Conservation (phyloP, 352 stramenopile species). For the Phytophthora tubulina region DNA sequence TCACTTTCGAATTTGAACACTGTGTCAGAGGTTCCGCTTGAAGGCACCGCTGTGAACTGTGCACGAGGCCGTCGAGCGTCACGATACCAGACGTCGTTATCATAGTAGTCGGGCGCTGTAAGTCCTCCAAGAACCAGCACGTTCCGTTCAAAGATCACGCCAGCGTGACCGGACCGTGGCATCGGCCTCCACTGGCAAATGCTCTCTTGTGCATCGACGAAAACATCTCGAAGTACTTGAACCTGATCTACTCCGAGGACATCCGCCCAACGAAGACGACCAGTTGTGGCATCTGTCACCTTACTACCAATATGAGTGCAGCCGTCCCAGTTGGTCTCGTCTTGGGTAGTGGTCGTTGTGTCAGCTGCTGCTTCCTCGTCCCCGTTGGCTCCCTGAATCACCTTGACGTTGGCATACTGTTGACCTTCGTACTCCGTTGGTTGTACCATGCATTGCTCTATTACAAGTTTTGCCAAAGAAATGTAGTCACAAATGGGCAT, state of each 20-base stretch:
- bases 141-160: conserved; percentile 79
- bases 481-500: conserved; percentile 85
- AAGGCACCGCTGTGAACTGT: conserved; percentile 59
- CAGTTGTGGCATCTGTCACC: conserved; percentile 50
- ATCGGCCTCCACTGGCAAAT: conserved; percentile 75
- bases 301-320: conserved; percentile 62
- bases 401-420: conserved; percentile 49
- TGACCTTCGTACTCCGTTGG: conserved; percentile 58
- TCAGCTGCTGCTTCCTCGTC: conserved; percentile 23
- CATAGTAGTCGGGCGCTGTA: conserved; percentile 65
- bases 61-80: conserved; percentile 60
- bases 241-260: conserved; percentile 76
- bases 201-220: conserved; percentile 67
- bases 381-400: conserved; percentile 45
- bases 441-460: conserved; percentile 61
- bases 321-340: conserved; percentile 61
- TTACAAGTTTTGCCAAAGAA: conserved; percentile 63
- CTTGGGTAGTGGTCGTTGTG: conserved; percentile 23
- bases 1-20: conserved; percentile 92
- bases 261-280: conserved; percentile 61
- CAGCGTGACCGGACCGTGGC: conserved; percentile 68
- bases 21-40: conserved; percentile 68
- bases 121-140: conserved; percentile 83
- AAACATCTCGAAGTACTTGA: conserved; percentile 67
- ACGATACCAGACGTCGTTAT: conserved; percentile 92